Evolutionary conservation across 345 rosid species (phyloP), one percentile per base, ranked within the genome.

Genomic region (Citrus medica): DNA sequence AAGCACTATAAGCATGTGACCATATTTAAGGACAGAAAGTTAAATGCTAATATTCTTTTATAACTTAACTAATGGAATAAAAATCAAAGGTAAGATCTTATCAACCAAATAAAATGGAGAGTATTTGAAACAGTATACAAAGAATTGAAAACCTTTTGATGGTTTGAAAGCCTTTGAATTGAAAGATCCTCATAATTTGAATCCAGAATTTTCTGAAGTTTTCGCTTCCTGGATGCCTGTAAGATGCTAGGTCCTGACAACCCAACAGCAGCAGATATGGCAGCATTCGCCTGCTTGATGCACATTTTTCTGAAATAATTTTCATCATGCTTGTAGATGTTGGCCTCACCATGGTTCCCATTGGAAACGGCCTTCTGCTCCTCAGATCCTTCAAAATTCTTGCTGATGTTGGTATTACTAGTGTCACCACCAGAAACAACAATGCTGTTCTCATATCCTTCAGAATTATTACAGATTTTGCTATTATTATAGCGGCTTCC

Each of bases 221-320:
- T 87, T 79, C 83, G 87, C 82, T 83, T 90, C 71, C 79, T 82
- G 63, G 74, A 59, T 78, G 74, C 82, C 74, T 48, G 82, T 19
- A 40, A 58, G 53, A 78, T 73, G 73, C 61, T 38, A 51, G 35
- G 76, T 24, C 79, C 66, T 28, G 82, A 77, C 71, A 78, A 67
- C 19, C 78, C 78, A 67, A 79, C 35, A 56, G 80, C 81, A 69
- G 66, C 61, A 69, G 79, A 71, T 73, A 69, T 68, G 32, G 79
- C 59, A 33, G 76, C 59, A 69, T 71, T 76, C 48, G 79, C 56
- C 73, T 37, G 76, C 73, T 78, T 82, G 70, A 66, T 30, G 66
- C 28, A 69, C 65, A 76, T n/a, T 73, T 80, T 75, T 48, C 59
- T 19, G 27, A 53, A 69, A 21, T 53, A 48, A 13, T 24, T 60